These are phyloP conservation scores for Saccharomycopsis phalli DNA, from an alignment of 1,139 yeast species.

Conservation along the genomic window DNA sequence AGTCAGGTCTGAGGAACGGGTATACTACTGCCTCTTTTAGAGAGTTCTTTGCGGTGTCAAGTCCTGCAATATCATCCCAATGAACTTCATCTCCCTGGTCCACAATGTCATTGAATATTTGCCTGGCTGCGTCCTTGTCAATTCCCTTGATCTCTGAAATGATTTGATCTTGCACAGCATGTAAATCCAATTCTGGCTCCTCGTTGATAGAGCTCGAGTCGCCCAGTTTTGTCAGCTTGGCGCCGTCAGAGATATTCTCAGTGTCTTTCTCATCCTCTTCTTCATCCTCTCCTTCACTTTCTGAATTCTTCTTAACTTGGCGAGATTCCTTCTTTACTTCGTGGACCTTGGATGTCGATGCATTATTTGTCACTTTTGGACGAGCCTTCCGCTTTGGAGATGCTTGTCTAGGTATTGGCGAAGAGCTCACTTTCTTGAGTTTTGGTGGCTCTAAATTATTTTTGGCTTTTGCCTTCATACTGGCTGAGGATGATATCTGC, in stretches of 20 bases:
- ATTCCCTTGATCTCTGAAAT: slow-evolving; percentile 34
- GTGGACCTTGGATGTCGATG: neutral
- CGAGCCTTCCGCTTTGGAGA: slow-evolving; percentile 1
- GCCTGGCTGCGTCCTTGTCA: slow-evolving; percentile 67
- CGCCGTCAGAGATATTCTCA: slow-evolving; percentile 27
- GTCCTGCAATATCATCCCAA: slow-evolving; percentile 96
- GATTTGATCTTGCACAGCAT: slow-evolving; percentile 30
- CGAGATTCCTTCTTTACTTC: too few species aligned
- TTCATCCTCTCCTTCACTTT: slow-evolving; percentile 21
- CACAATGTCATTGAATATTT: slow-evolving; percentile 83
- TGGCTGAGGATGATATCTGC: slow-evolving; percentile 8
- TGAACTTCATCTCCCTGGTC: slow-evolving; percentile 92
- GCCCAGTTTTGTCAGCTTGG: slow-evolving; percentile 18
- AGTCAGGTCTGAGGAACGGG: slow-evolving; percentile 89
- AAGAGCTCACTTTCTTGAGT: slow-evolving; percentile 6
- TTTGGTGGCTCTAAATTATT: neutral
- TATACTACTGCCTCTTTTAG: slow-evolving; percentile 94
- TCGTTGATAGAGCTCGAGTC: slow-evolving; percentile 20
- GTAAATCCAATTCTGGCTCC: slow-evolving; percentile 25
- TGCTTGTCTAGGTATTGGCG: slow-evolving; percentile 4
- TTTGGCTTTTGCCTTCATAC: neutral
- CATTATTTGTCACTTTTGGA: slow-evolving; percentile 1
- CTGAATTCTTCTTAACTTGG: slow-evolving; percentile 2
- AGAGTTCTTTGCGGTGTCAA: slow-evolving; percentile 82
- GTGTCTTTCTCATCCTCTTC: slow-evolving; percentile 28